Evolutionary conservation across 495 filamentous ascomycete species (phyloP).

Genomic region (Penicillium taxi): DNA sequence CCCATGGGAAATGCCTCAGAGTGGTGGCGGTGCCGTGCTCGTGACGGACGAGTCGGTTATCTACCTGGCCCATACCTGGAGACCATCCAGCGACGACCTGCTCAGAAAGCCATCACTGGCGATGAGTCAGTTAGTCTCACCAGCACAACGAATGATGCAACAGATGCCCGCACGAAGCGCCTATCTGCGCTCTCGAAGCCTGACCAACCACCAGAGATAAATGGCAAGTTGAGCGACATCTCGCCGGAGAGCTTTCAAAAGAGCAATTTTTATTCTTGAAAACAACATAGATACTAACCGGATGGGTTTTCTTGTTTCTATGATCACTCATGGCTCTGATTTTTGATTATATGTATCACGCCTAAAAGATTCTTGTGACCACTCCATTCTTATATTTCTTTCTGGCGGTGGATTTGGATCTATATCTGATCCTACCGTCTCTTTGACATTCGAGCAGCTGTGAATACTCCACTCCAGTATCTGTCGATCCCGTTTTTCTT

Average conservation of each 20-base stretch:
- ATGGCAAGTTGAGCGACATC: slow-evolving; percentile 52
- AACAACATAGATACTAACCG: background rate
- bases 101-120: slow-evolving; percentile 46
- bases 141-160: slow-evolving; percentile 48
- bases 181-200: slow-evolving; percentile 17
- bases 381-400: too few species aligned
- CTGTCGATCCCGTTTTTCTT: too few species aligned
- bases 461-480: too few species aligned
- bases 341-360: too few species aligned
- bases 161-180: slow-evolving; percentile 22
- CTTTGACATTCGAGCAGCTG: too few species aligned
- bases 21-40: slow-evolving; percentile 95
- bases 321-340: too few species aligned
- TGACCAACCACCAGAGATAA: slow-evolving; percentile 33
- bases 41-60: slow-evolving; percentile 86
- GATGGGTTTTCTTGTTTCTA: too few species aligned
- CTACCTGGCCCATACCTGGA: slow-evolving; percentile 85
- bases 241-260: slow-evolving; percentile 84
- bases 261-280: slow-evolving; percentile 64
- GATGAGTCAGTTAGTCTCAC: slow-evolving; percentile 44
- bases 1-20: slow-evolving; percentile 85
- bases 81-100: slow-evolving; percentile 62
- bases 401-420: too few species aligned
- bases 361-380: too few species aligned
- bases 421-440: too few species aligned